Percentiles rank a stretch among this genome's conserved stretches.
phyloP scores from a whole-genome alignment of 1,284 basidiomycete species.

The Sporisorium scitamineum region DNA sequence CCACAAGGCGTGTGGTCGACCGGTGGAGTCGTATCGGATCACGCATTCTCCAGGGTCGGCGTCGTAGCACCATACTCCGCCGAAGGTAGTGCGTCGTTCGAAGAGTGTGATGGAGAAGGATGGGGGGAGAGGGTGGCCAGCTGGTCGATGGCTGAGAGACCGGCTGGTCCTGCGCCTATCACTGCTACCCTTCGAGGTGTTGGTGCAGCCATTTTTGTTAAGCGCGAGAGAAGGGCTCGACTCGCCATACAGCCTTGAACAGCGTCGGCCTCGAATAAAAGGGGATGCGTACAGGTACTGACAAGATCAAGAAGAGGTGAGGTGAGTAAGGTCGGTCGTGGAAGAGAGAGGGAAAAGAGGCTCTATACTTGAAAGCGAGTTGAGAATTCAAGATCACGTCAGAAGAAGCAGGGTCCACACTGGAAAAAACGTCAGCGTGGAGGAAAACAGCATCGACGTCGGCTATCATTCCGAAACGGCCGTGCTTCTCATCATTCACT shows the following conservation, averaged over 20 bases:
- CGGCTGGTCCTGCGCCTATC: conserved; percentile 71
- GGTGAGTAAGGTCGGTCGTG: neutral
- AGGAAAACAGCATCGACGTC: neutral
- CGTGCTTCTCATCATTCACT: neutral
- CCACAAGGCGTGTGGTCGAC: conserved; percentile 26
- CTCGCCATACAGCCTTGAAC: neutral
- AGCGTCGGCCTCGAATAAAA: neutral
- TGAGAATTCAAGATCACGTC: conserved; percentile 1
- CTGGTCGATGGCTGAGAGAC: conserved; percentile 70
- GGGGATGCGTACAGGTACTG: neutral
- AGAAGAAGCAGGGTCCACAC: conserved; percentile 9
- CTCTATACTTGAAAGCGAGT: neutral
- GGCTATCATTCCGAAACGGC: neutral
- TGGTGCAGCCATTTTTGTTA: neutral
- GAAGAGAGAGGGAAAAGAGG: neutral
- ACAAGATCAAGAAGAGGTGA: neutral
- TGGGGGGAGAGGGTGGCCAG: conserved; percentile 46
- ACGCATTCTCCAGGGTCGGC: conserved; percentile 38
- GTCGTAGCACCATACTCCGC: conserved; percentile 62
- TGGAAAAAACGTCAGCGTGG: neutral
- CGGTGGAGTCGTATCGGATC: conserved; percentile 62
- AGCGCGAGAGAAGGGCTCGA: neutral
- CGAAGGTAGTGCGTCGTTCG: conserved; percentile 40
- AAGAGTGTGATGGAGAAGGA: conserved; percentile 36
- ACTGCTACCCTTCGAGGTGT: conserved; percentile 67